Conservation (phyloP, 495 filamentous ascomycete species). For the Aspergillus ellipticus region DNA sequence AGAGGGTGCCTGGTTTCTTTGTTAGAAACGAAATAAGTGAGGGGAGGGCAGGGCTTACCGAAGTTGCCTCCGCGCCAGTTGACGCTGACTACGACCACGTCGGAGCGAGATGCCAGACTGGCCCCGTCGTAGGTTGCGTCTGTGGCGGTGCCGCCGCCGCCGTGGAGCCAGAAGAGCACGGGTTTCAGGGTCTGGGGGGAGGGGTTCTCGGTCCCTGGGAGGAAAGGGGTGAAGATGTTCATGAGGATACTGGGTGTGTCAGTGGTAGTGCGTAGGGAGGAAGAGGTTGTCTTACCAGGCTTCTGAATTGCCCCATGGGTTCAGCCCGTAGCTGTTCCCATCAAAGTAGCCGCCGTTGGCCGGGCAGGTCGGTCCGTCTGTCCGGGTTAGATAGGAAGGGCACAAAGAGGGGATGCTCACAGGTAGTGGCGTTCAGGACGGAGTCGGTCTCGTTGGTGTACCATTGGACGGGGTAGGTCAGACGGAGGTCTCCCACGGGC, state of each 20-base stretch:
- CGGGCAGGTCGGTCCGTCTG: neutral
- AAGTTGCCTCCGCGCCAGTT: neutral
- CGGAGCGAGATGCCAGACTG: neutral
- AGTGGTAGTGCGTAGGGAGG: too few species aligned
- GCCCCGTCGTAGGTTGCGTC: neutral
- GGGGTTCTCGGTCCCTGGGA: neutral
- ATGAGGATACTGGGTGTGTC: too few species aligned
- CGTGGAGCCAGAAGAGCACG: neutral
- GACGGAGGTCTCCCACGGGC: neutral
- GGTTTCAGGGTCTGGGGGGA: neutral
- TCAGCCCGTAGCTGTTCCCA: neutral
- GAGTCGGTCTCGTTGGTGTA: neutral
- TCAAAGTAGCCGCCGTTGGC: neutral
- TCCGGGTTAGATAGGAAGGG: too few species aligned
- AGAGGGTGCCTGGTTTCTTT: too few species aligned
- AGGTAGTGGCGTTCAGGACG: neutral
- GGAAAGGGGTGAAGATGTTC: neutral
- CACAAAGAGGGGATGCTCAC: too few species aligned
- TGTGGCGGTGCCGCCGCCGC: neutral
- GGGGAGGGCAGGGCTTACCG: neutral
- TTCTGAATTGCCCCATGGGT: neutral
- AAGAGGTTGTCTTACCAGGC: too few species aligned
- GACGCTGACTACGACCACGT: neutral
- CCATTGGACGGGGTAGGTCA: neutral
- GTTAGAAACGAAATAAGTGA: too few species aligned